Conservation (phyloP, 176 grass and related monocot genomes). For the Juncus inflexus region DNA sequence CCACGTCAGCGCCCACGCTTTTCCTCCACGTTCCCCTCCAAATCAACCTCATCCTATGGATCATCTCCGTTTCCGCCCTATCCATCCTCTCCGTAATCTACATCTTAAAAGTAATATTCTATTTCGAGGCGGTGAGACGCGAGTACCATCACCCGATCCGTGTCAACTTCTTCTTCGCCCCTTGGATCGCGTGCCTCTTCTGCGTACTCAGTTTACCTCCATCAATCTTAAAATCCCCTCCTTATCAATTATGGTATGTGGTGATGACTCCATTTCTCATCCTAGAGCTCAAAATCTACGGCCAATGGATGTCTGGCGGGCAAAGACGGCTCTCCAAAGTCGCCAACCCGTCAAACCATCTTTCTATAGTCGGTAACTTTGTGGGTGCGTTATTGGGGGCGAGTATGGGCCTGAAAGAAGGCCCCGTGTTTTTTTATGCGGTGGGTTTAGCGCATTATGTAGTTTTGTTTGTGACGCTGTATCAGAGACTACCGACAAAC, state of each 20-base stretch:
- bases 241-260: conserved; percentile 62
- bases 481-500: conserved; percentile 93
- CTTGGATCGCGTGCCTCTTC: conserved; percentile 91
- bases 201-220: conserved; percentile 65
- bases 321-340: conserved; percentile 70
- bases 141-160: conserved; percentile 94
- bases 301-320: conserved; percentile 94
- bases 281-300: conserved; percentile 96
- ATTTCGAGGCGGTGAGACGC: conserved; percentile 74
- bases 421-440: conserved; percentile 78
- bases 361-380: conserved; percentile 86
- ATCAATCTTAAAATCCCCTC: conserved; percentile 25
- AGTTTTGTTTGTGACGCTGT: conserved; percentile 89
- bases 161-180: conserved; percentile 98
- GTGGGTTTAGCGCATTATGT: conserved; percentile 83
- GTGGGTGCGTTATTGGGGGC: conserved; percentile 85
- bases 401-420: conserved; percentile 70
- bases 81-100: conserved; percentile 43
- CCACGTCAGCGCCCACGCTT: conserved; percentile 58
- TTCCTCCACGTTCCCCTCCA: conserved; percentile 68
- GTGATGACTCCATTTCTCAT: conserved; percentile 74
- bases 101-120: conserved; percentile 61
- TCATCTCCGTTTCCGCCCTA: conserved; percentile 50
- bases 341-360: conserved; percentile 86
- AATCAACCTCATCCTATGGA: conserved; percentile 83